A percentile compares a stretch with the other conserved stretches of the same genome.
phyloP scores from a whole-genome alignment of 768 basidiomycete genomes.

The Mrakia blollopis region DNA sequence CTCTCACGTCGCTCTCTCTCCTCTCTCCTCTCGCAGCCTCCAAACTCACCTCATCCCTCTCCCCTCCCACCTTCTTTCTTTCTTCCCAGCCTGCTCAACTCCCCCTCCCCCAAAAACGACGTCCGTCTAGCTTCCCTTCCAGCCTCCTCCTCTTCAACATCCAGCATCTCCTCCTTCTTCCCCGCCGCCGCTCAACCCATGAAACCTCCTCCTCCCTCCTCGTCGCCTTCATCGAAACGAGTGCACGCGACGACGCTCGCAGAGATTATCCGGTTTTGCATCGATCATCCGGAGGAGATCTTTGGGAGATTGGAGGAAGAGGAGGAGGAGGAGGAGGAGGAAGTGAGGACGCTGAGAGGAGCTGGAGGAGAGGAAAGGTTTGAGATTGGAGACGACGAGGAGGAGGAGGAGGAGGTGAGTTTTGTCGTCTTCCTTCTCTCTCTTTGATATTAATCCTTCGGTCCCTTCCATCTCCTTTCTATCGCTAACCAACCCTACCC shows the following conservation, averaged over 20 bases:
- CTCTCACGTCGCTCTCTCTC: background rate
- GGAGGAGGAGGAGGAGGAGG: background rate
- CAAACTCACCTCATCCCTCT: background rate
- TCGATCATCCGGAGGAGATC: slow-evolving; percentile 8
- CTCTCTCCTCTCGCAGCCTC: background rate
- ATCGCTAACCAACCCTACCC: background rate
- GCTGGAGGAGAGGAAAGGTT: background rate
- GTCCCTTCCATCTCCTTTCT: background rate
- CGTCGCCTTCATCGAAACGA: background rate
- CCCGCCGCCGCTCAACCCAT: background rate
- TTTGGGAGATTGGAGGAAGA: background rate
- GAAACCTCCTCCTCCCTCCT: background rate
- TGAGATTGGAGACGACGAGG: background rate
- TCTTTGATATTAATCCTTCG: background rate
- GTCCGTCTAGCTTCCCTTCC: background rate
- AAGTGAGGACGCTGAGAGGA: background rate
- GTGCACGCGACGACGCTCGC: slow-evolving; percentile 20
- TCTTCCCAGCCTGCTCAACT: slow-evolving; percentile 1
- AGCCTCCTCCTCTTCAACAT: background rate
- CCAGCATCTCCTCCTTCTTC: background rate
- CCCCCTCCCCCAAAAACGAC: background rate
- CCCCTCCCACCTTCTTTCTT: too few species aligned
- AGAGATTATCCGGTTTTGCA: slow-evolving; percentile 25
- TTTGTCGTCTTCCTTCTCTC: background rate
- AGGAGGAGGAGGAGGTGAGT: background rate